Base-by-base conservation (phyloP, 345 rosid genomes). In the Mercurialis annua region DNA sequence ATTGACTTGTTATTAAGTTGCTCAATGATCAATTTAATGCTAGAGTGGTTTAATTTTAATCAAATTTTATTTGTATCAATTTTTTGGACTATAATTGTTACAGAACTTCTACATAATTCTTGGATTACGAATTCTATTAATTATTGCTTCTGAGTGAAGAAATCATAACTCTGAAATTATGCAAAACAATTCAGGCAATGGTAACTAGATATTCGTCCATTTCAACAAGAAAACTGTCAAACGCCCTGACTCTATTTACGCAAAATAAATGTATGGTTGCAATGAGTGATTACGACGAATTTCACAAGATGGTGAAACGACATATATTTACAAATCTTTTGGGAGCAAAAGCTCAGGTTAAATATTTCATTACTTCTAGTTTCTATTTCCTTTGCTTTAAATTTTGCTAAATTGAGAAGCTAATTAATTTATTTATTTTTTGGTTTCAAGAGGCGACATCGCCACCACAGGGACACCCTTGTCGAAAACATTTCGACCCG, bases 141-240 rank as follows among this genome's bases (percentile, higher is more conserved):
- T n/a, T n/a, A n/a, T n/a, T n/a, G n/a, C n/a, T n/a, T n/a, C n/a
- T n/a, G n/a, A n/a, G n/a, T n/a, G n/a, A n/a, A n/a, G n/a, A n/a
- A n/a, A n/a, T n/a, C n/a, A n/a, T n/a, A n/a, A n/a, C n/a, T n/a
- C n/a, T n/a, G n/a, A n/a, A n/a, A n/a, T n/a, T n/a, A n/a, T n/a
- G n/a, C n/a, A n/a, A n/a, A n/a, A n/a, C n/a, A n/a, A n/a, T 73
- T 38, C 78, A 90, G 97, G 97, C 97, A 14, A 92, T 88, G 97
- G 96, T 88, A 51, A 78, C 92, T 20, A 79, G 92, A 77, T 85
- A 69, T 79, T 68, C 90, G 43, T 88, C 97, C 38, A 90, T 92
- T 46, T 90, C 96, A 46, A 77, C 92, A 8, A 82, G 93, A 52
- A 87, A 92, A 75, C 77, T 92, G 57, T 82, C 98, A 20, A 85